Conservation (phyloP, 1,139 yeast genomes). For the Saccharomyces hybrid region DNA sequence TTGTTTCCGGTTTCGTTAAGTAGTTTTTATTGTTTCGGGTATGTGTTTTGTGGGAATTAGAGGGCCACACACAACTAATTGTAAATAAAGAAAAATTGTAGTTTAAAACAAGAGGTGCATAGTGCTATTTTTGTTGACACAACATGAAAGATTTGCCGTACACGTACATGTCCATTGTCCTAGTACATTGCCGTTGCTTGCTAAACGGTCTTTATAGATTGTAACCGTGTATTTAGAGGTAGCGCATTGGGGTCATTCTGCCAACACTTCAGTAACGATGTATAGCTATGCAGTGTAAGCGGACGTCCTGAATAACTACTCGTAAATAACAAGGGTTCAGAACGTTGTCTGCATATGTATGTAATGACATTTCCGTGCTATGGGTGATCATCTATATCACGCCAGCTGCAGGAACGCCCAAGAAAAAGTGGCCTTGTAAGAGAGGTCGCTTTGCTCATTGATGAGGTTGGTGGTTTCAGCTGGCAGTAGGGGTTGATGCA, state of each 20-base stretch:
- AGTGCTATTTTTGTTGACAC: not conserved
- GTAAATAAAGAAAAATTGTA: not conserved
- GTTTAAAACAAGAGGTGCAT: not conserved
- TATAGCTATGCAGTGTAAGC: not conserved
- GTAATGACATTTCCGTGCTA: not conserved
- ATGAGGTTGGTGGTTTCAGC: not conserved
- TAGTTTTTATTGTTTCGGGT: not conserved
- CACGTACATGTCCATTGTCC: not conserved
- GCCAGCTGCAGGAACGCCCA: not conserved
- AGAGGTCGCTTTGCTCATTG: not conserved
- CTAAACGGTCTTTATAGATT: not conserved
- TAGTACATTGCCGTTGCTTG: not conserved
- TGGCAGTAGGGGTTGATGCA: not conserved
- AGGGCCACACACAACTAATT: not conserved
- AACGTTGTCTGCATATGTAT: not conserved
- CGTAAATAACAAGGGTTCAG: not conserved
- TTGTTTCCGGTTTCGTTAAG: not conserved
- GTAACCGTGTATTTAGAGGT: not conserved
- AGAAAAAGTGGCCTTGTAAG: not conserved
- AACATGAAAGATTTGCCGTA: not conserved
- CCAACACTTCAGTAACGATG: not conserved
- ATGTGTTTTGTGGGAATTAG: not conserved
- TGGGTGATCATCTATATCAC: not conserved
- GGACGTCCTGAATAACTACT: not conserved
- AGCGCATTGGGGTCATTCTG: not conserved